Evolutionary conservation across 495 filamentous ascomycete species (phyloP).

Genomic region (Annulohypoxylon bovei): DNA sequence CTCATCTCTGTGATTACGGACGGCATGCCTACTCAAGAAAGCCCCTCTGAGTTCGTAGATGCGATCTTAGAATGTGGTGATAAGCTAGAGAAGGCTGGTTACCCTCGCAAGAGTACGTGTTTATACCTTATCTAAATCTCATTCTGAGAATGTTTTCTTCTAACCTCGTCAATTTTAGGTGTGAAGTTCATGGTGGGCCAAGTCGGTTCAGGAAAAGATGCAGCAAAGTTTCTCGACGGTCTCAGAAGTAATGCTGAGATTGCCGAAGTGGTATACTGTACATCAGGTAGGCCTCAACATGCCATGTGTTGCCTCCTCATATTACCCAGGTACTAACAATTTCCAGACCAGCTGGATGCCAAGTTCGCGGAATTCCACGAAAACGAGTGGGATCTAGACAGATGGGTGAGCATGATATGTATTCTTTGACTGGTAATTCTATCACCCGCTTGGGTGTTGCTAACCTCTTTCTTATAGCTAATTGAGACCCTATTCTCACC

Average conservation of each 20-base stretch:
- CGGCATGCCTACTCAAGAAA: not conserved
- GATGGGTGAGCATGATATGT: not conserved
- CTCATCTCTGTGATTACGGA: not conserved
- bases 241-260: not conserved
- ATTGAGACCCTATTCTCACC: not conserved
- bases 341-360: not conserved
- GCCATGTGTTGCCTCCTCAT: too few relatives aligned
- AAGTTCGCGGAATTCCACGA: not conserved
- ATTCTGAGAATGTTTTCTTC: not conserved
- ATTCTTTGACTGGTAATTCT: not conserved
- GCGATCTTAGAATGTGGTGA: not conserved
- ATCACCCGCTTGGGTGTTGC: too few relatives aligned
- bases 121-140: not conserved
- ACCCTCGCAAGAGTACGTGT: not conserved
- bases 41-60: not conserved
- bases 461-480: not conserved
- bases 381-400: not conserved
- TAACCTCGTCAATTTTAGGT: not conserved
- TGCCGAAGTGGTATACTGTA: not conserved
- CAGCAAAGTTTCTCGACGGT: not conserved
- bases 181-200: conserved; percentile 4
- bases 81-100: not conserved
- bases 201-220: not conserved
- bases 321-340: not conserved
- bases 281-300: conserved; percentile 1